Percentiles rank a stretch among this genome's conserved stretches.
Evolutionary conservation across 176 grass and related monocot species (phyloP).

Genomic region (Aegilops tauschii): DNA sequence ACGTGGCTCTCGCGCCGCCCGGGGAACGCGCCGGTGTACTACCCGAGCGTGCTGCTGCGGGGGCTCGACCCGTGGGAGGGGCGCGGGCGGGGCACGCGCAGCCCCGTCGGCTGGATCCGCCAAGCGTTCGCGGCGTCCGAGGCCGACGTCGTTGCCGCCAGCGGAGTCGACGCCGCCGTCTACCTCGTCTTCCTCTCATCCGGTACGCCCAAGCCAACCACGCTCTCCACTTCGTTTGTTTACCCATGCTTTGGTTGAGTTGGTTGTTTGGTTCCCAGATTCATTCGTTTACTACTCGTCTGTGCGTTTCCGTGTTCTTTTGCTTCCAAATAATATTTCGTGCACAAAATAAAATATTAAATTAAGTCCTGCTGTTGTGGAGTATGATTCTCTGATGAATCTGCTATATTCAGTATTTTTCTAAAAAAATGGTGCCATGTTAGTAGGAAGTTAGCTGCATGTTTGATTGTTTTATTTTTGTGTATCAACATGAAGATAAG

Average conservation of each 20-base stretch:
- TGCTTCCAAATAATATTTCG: not conserved
- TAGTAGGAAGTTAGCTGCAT: not conserved
- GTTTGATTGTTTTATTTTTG: not conserved
- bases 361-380: not conserved
- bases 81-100: slow-evolving; percentile 38
- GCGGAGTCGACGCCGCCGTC: slow-evolving; percentile 77
- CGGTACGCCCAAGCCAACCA: slow-evolving; percentile 30
- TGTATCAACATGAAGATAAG: too few species aligned
- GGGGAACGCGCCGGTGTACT: slow-evolving; percentile 84
- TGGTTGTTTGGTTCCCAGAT: not conserved
- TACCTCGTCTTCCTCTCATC: slow-evolving; percentile 87
- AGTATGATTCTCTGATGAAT: not conserved
- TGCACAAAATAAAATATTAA: not conserved
- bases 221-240: not conserved
- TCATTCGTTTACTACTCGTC: not conserved
- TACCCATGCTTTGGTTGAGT: not conserved
- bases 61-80: slow-evolving; percentile 73
- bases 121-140: slow-evolving; percentile 56
- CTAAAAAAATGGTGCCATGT: not conserved
- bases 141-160: slow-evolving; percentile 60
- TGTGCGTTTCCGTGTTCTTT: not conserved
- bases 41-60: slow-evolving; percentile 59
- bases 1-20: slow-evolving; percentile 74
- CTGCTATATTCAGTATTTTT: not conserved
- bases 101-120: slow-evolving; percentile 63